Evolutionary conservation across 805 yeast species (phyloP).

Genomic region (Blastobotrys peoriensis): DNA sequence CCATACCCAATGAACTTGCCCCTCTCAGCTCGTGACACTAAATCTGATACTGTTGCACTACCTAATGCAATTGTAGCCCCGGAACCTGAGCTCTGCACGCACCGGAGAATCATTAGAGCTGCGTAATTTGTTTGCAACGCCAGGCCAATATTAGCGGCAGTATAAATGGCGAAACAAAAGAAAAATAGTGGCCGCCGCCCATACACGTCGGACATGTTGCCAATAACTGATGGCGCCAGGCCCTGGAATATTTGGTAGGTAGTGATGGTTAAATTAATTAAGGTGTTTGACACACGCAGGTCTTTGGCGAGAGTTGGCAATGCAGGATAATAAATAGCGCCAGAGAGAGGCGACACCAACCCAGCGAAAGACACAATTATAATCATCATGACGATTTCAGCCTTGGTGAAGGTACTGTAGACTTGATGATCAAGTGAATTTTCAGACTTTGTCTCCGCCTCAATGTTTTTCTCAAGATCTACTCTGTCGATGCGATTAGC

Average conservation of each 20-base stretch:
- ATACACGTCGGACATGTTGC: constrained; percentile 58
- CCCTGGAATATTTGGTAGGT: constrained; percentile 76
- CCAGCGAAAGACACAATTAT: constrained; percentile 33
- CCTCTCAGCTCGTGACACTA: constrained; percentile 58
- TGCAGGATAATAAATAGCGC: constrained; percentile 79
- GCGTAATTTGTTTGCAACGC: constrained; percentile 54
- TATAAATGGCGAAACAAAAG: constrained; percentile 48
- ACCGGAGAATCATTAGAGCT: constrained; percentile 55
- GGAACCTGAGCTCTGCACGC: constrained; percentile 68
- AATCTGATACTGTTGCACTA: constrained; percentile 69
- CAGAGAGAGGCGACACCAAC: constrained; percentile 61
- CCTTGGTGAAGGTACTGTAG: neutral
- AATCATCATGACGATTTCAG: neutral
- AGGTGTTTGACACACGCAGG: constrained; percentile 51
- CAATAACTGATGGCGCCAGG: constrained; percentile 63
- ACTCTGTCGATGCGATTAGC: no score
- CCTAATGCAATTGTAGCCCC: constrained; percentile 68
- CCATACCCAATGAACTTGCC: constrained; percentile 66
- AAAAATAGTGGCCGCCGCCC: constrained; percentile 70
- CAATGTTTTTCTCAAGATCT: no score
- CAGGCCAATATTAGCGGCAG: constrained; percentile 59
- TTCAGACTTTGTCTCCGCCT: neutral
- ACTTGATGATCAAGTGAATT: neutral
- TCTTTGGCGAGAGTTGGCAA: constrained; percentile 49
- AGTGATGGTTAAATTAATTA: constrained; percentile 65